phyloP scores from a whole-genome alignment of 2,329 filamentous ascomycete genomes.

The Ustulina deusta region DNA sequence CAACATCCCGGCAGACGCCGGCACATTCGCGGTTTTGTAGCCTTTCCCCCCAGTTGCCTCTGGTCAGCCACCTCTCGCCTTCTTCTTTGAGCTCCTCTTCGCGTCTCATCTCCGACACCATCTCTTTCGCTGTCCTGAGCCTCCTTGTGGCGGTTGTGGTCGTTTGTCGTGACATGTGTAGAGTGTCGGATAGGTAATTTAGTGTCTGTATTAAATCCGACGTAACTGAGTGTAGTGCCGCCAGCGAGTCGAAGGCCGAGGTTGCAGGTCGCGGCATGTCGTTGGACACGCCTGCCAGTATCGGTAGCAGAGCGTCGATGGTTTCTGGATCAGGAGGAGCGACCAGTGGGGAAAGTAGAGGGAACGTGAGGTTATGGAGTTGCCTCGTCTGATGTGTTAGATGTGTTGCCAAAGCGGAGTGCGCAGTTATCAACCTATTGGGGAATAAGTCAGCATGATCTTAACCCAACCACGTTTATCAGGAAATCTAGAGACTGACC shows the following conservation, averaged over 20 bases:
- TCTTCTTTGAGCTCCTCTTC: slow-evolving; percentile 87
- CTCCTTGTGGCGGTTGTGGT: slow-evolving; percentile 84
- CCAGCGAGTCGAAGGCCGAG: slow-evolving; percentile 72
- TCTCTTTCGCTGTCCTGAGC: slow-evolving; percentile 83
- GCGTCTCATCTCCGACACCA: slow-evolving; percentile 84
- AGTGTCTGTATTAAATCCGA: slow-evolving; percentile 82
- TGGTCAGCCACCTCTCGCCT: slow-evolving; percentile 83
- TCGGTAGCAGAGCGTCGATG: slow-evolving; percentile 75
- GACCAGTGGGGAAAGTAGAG: slow-evolving; percentile 75
- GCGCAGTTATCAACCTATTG: slow-evolving; percentile 77
- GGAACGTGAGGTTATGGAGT: slow-evolving; percentile 78
- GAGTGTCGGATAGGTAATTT: slow-evolving; percentile 86
- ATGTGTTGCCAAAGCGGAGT: slow-evolving; percentile 80
- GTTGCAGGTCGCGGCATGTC: slow-evolving; percentile 75
- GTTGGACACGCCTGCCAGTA: slow-evolving; percentile 73
- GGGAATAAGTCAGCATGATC: slow-evolving; percentile 27
- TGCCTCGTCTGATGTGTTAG: slow-evolving; percentile 80
- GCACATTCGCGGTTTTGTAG: slow-evolving; percentile 84
- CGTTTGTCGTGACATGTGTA: slow-evolving; percentile 94
- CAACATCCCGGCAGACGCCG: slow-evolving; percentile 84
- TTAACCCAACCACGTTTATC: slow-evolving; percentile 15
- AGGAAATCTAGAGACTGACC: slow-evolving; percentile 60
- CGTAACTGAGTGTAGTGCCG: slow-evolving; percentile 76
- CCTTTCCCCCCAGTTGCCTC: slow-evolving; percentile 84
- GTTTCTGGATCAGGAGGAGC: slow-evolving; percentile 71